Evolutionary conservation across 1,284 basidiomycete species (phyloP).

Genomic region (Ustilago hordei): DNA sequence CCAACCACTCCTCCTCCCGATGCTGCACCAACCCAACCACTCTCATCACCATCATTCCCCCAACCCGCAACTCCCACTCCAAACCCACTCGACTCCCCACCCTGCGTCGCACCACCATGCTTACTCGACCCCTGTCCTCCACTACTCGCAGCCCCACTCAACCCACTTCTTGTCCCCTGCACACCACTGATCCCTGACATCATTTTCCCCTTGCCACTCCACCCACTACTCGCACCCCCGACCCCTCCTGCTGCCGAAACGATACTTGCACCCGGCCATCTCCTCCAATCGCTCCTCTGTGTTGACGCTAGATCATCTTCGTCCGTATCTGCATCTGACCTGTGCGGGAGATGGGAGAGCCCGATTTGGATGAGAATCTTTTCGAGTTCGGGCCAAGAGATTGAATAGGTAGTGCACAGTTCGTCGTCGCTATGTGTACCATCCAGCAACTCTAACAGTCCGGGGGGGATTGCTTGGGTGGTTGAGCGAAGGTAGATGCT

Average conservation of each 20-base stretch:
- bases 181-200: constrained; percentile 34
- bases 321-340: constrained; percentile 25
- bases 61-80: constrained; percentile 14
- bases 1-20: constrained; percentile 2
- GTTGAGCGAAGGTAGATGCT: neutral
- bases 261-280: constrained; percentile 16
- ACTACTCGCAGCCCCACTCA: constrained; percentile 20
- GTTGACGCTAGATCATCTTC: constrained; percentile 32
- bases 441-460: constrained; percentile 78
- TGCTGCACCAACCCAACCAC: constrained; percentile 16
- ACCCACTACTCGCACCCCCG: constrained; percentile 36
- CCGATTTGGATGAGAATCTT: constrained; percentile 74
- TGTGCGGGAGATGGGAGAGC: constrained; percentile 4
- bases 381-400: constrained; percentile 85
- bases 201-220: constrained; percentile 31
- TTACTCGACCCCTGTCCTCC: constrained; percentile 3
- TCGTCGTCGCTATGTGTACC: constrained; percentile 93
- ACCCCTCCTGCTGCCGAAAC: constrained; percentile 1
- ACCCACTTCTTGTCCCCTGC: constrained; percentile 12
- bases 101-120: constrained; percentile 12
- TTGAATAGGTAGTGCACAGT: constrained; percentile 82
- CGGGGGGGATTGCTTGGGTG: constrained; percentile 62
- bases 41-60: constrained; percentile 45
- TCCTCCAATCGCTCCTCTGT: constrained; percentile 27
- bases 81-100: constrained; percentile 34